Conservation (phyloP, 345 rosid genomes). For the Toxicodendron radicans region DNA sequence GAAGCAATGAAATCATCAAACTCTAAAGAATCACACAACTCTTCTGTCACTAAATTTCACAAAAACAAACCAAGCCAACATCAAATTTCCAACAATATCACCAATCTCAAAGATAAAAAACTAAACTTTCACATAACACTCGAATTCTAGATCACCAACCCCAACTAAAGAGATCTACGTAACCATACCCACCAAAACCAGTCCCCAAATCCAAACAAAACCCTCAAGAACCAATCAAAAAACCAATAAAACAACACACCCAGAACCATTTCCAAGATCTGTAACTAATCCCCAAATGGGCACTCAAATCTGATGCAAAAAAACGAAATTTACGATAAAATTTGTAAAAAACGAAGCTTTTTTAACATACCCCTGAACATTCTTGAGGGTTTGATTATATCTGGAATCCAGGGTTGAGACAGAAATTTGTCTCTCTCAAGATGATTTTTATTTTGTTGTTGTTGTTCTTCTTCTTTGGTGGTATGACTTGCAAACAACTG, state of each 20-base stretch:
- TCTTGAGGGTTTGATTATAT: constrained; percentile 86
- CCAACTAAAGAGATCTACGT: constrained; percentile 28
- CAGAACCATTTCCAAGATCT: constrained; percentile 17
- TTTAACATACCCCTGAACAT: constrained; percentile 71
- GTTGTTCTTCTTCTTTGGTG: background rate
- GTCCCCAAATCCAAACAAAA: constrained; percentile 7
- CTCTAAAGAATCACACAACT: background rate
- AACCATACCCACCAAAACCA: constrained; percentile 17
- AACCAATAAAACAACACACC: background rate
- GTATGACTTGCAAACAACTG: too few species aligned
- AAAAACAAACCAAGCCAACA: too few species aligned
- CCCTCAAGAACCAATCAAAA: background rate
- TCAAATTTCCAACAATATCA: too few species aligned
- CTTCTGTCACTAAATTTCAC: background rate
- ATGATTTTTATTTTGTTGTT: constrained; percentile 13
- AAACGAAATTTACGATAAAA: background rate
- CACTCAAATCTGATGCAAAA: constrained; percentile 20
- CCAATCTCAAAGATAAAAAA: constrained; percentile 5
- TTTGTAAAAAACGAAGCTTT: background rate
- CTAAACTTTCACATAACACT: background rate
- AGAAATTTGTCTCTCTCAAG: constrained; percentile 29
- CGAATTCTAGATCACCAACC: constrained; percentile 5
- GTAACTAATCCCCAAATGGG: constrained; percentile 11
- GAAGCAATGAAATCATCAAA: constrained; percentile 8
- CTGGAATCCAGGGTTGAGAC: constrained; percentile 65